Evolutionary conservation across 805 yeast species (phyloP).

Genomic region (Brettanomyces sp.): DNA sequence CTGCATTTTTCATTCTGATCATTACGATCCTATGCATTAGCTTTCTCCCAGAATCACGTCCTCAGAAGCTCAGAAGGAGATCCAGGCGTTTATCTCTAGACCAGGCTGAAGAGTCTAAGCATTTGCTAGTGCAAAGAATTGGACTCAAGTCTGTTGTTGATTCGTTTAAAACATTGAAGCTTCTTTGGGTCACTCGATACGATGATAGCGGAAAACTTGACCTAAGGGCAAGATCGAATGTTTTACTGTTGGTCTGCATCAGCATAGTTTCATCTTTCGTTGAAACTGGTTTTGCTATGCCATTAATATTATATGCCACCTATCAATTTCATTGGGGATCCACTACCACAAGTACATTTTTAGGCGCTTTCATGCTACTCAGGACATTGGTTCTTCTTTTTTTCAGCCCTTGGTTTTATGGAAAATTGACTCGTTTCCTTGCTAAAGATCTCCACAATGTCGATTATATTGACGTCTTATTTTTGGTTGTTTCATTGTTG

Average conservation of each 20-base stretch:
- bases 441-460: conserved; percentile 30
- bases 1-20: conserved; percentile 21
- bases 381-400: conserved; percentile 41
- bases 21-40: conserved; percentile 27
- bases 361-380: conserved; percentile 42
- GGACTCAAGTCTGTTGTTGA: conserved; percentile 6
- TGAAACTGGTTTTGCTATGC: conserved; percentile 31
- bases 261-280: conserved; percentile 36
- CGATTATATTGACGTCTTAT: conserved; percentile 32
- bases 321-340: conserved; percentile 46
- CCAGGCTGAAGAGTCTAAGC: neutral
- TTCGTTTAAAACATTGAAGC: conserved; percentile 24
- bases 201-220: conserved; percentile 17
- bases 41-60: conserved; percentile 57
- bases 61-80: conserved; percentile 40
- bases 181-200: conserved; percentile 43
- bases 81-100: conserved; percentile 29
- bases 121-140: neutral
- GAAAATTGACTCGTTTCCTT: conserved; percentile 27
- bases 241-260: conserved; percentile 36
- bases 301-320: conserved; percentile 43
- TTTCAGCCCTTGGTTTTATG: conserved; percentile 40
- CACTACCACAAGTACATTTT: conserved; percentile 42
- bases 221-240: conserved; percentile 32
- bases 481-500: conserved; percentile 6